Evolutionary conservation across 768 basidiomycete genomes (phyloP), one percentile per base, ranked within the genome.

Genomic region (Rhodotorula kratochvilovae): DNA sequence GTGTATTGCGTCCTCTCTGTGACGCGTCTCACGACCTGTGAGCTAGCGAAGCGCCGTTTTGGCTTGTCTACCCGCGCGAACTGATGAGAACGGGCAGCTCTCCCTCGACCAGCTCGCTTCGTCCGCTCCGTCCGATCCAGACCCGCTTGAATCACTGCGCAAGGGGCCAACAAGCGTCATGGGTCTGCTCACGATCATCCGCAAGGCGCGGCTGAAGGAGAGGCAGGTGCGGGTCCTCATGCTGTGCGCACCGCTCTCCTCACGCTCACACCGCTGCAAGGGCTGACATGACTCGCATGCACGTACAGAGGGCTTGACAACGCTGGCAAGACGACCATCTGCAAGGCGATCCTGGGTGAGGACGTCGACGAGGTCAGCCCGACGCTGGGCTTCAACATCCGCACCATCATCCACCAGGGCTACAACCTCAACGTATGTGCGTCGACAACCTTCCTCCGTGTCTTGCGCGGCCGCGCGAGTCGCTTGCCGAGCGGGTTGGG

Each of bases 301-400:
- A 10, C 79, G 27, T 36, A 8, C 54, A 98, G 95, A 55, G 95
- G 96, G 16, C 87, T 99, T 25, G 96, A 98, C 80, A 98, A 99
- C 79, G 96, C 95, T 3, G 96, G 96, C 63, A 98, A 99, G 84
- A 98, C 96, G 3, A 99, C 95, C 4, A 96, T 98, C 75, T 81
- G 98, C 68, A 98, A 97, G 83, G 91, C 90, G 80, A 84, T 98
- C 72, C 94, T 90, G 72, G 89, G 88, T 31, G 95, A 98, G 81
- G 90, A 95, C 81, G 92, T 95, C 76, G 84, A 84, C 77, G 85
- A 84, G 62, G 87, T 98, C 66, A 91, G 89, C 77, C 96, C 96
- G 3, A 98, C 96, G 17, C 83, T 99, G 23, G 96, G 96, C 19
- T 99, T 99, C 85, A 96, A 98, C 80, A 99, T 98, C 84, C 95